Evolutionary conservation across 192 early-diverging fungal species (phyloP).

Genomic region (Rhizophagus sp.): DNA sequence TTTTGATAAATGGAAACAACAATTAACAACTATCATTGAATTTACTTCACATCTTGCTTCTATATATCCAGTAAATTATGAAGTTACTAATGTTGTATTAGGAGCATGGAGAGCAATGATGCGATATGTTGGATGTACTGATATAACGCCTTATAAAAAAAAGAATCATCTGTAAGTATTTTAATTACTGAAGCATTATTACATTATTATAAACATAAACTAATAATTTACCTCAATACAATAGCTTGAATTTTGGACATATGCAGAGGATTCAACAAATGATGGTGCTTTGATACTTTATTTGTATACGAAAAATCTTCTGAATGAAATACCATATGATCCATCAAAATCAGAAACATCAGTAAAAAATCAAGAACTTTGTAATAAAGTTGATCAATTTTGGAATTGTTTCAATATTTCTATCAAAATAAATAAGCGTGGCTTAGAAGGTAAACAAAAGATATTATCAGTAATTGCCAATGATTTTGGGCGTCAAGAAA

Average conservation of each 20-base stretch:
- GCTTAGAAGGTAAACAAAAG: not conserved
- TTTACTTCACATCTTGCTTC: not conserved
- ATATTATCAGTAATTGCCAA: slow-evolving; percentile 3
- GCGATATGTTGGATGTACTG: not conserved
- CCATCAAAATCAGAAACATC: not conserved
- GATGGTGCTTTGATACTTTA: not conserved
- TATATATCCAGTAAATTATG: not conserved
- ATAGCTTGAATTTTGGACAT: not conserved
- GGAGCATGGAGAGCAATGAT: not conserved
- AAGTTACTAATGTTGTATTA: not conserved
- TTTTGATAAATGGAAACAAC: not conserved
- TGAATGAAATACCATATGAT: not conserved
- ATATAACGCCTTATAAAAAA: slow-evolving; percentile 12
- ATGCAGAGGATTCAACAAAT: not conserved
- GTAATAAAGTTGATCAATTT: not conserved
- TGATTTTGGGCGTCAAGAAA: not conserved
- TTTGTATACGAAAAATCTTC: not conserved
- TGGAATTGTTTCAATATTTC: not conserved
- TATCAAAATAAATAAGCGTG: not conserved
- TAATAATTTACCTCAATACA: not conserved
- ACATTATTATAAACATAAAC: too few species aligned
- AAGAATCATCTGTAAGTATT: not conserved
- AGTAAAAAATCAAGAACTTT: not conserved
- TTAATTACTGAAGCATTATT: not conserved
- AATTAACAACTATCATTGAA: not conserved